Evolutionary conservation across 2,329 filamentous ascomycete species (phyloP).

Genomic region (Epichloe uncinata): DNA sequence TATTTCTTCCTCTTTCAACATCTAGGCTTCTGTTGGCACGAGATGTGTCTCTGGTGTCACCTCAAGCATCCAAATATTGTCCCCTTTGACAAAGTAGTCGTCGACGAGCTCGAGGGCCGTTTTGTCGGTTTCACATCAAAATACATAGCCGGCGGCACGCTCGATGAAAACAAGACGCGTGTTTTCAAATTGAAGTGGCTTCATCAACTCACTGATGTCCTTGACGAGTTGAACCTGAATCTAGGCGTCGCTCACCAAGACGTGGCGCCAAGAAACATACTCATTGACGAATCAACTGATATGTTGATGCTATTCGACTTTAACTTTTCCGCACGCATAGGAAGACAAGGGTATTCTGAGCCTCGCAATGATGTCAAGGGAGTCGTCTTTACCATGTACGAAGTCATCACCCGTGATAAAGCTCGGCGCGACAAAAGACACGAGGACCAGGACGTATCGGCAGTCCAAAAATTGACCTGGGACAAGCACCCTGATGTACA

Average conservation of each 20-base stretch:
- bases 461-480: too few species aligned
- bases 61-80: conserved; percentile 25
- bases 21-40: conserved; percentile 17
- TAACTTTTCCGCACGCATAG: conserved; percentile 14
- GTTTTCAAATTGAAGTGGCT: conserved; percentile 23
- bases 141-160: conserved; percentile 22
- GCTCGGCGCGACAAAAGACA: conserved; percentile 10
- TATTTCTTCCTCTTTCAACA: conserved; percentile 17
- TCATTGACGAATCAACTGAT: conserved; percentile 21
- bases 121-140: conserved; percentile 24
- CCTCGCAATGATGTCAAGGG: conserved; percentile 19
- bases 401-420: conserved; percentile 20
- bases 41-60: conserved; percentile 22
- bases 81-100: conserved; percentile 20
- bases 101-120: conserved; percentile 18
- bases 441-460: conserved; percentile 10
- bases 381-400: conserved; percentile 22
- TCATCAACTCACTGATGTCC: conserved; percentile 19
- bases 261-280: conserved; percentile 23
- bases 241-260: conserved; percentile 26
- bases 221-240: conserved; percentile 25
- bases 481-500: conserved; percentile 17
- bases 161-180: conserved; percentile 16
- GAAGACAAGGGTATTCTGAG: conserved; percentile 4
- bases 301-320: conserved; percentile 25